Percentiles rank a stretch among this genome's conserved stretches.
Conservation (phyloP, 2,329 filamentous ascomycete genomes). For the Alternaria brassicae region DNA sequence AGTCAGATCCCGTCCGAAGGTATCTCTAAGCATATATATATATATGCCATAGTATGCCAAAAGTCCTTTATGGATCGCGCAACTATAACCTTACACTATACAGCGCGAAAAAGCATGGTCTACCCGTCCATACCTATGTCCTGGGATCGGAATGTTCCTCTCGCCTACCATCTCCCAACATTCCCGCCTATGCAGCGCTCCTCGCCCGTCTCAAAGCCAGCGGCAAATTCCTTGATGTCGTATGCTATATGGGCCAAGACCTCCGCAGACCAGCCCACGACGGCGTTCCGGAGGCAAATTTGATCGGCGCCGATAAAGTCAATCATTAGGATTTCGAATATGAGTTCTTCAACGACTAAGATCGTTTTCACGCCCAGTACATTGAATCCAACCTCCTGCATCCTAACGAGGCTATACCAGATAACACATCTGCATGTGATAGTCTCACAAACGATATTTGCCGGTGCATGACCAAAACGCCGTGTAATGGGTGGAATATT, state of each 20-base stretch:
- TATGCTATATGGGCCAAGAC: neutral
- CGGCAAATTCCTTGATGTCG: neutral
- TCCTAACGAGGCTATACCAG: neutral
- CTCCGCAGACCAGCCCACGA: neutral
- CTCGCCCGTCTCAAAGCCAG: neutral
- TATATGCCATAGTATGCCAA: neutral
- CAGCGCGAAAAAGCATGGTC: neutral
- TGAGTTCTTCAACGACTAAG: neutral
- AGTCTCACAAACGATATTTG: neutral
- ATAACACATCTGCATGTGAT: neutral
- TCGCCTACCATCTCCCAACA: neutral
- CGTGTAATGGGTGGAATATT: neutral
- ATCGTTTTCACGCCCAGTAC: neutral
- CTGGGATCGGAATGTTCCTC: neutral
- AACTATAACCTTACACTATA: neutral
- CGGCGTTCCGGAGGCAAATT: neutral
- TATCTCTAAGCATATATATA: neutral
- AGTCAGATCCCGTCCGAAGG: neutral
- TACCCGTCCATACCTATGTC: neutral
- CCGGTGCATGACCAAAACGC: neutral
- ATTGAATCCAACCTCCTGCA: neutral
- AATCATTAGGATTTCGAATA: neutral
- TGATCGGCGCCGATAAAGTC: neutral
- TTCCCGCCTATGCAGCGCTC: neutral
- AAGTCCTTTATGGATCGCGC: neutral